Conservation (phyloP, 495 filamentous ascomycete species). For the Aspergillus panamensis region DNA sequence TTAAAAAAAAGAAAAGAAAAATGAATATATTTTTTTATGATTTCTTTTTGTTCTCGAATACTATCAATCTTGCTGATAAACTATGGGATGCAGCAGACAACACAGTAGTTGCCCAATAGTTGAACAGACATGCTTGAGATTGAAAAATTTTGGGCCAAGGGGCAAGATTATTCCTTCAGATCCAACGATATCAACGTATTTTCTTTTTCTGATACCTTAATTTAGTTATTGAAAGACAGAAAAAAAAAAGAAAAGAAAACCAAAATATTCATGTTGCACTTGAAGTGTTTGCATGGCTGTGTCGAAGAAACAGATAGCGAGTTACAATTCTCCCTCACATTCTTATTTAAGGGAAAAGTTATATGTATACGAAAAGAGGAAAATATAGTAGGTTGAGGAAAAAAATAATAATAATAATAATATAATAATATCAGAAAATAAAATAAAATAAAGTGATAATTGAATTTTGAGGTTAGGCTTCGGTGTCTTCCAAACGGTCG, state of each 20-base stretch:
- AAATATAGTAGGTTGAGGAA: not conserved
- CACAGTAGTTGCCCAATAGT: not conserved
- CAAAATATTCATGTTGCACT: not conserved
- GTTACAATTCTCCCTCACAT: conserved; percentile 3
- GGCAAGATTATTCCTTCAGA: conserved; percentile 6
- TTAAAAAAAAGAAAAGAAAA: conserved; percentile 1
- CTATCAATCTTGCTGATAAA: not conserved
- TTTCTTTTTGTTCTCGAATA: too few species aligned
- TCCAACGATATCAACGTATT: not conserved
- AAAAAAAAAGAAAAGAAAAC: conserved; percentile 1
- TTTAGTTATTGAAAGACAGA: not conserved
- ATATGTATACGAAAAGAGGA: not conserved
- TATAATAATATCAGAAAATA: not conserved
- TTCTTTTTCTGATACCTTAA: conserved; percentile 9
- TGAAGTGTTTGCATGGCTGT: not conserved
- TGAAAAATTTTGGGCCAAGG: not conserved
- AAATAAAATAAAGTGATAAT: conserved; percentile 15
- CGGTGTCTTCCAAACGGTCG: conserved; percentile 13
- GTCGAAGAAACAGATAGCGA: not conserved
- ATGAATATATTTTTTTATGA: not conserved
- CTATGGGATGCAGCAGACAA: not conserved
- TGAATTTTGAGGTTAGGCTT: not conserved
- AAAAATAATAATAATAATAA: not conserved
- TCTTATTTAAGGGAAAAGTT: not conserved
- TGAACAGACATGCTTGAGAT: not conserved